These are phyloP conservation scores for Pterocarpus macrocarpus DNA, from an alignment of 306 rosid genomes.

Conservation along the genomic window DNA sequence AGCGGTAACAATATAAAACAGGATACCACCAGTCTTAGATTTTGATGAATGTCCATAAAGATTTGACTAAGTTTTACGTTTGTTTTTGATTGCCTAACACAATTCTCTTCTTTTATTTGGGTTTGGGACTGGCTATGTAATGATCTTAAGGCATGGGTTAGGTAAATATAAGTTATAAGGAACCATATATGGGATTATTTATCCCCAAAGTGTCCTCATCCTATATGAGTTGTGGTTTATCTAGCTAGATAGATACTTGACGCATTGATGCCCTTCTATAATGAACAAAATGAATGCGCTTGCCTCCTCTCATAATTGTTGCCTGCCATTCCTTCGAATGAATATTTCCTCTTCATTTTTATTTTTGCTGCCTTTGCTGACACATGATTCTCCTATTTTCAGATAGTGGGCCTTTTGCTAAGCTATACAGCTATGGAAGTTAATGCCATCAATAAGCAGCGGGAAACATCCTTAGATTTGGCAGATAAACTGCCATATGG, in stretches of 20 bases:
- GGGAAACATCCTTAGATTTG: slow-evolving; percentile 91
- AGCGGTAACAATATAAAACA: slow-evolving; percentile 24
- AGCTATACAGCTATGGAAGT: slow-evolving; percentile 68
- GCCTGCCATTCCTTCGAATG: not conserved
- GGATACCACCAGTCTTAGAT: not conserved
- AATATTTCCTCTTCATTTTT: not conserved
- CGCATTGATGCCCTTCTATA: not conserved
- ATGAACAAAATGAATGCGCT: slow-evolving; percentile 11
- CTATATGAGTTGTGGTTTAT: slow-evolving; percentile 9
- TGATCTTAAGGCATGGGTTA: slow-evolving; percentile 1
- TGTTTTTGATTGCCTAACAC: not conserved
- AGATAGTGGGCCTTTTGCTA: slow-evolving; percentile 77
- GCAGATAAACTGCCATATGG: slow-evolving; percentile 88
- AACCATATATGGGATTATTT: not conserved
- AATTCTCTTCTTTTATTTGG: not conserved
- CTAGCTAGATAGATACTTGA: not conserved
- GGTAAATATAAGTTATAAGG: slow-evolving; percentile 9
- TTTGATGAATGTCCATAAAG: not conserved
- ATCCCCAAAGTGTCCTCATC: slow-evolving; percentile 15
- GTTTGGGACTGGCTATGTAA: not conserved
- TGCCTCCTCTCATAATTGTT: slow-evolving; percentile 21
- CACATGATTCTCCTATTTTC: slow-evolving; percentile 46
- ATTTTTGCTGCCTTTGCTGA: slow-evolving; percentile 30
- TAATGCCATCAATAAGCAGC: slow-evolving; percentile 80
- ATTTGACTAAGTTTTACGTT: no score